Percentiles rank a stretch among this genome's conserved stretches.
Evolutionary conservation across 768 basidiomycete genomes (phyloP).

Genomic region (Hericium coralloides): DNA sequence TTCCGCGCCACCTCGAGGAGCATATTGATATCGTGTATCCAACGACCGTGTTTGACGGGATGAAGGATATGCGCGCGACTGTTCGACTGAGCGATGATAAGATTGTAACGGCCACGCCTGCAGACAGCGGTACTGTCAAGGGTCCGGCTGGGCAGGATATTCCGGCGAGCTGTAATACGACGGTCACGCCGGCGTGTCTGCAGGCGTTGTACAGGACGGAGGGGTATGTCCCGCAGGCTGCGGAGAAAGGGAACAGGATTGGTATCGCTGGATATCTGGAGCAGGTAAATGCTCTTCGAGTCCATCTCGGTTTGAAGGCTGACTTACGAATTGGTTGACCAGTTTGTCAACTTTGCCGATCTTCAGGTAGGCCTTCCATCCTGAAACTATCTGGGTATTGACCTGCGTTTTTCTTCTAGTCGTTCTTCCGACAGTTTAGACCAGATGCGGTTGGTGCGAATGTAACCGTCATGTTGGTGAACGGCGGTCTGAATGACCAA

Average conservation of each 20-base stretch:
- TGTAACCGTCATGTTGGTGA: constrained; percentile 44
- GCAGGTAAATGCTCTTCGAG: constrained; percentile 16
- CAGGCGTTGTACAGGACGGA: neutral
- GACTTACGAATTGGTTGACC: neutral
- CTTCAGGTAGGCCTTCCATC: neutral
- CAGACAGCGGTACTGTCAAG: neutral
- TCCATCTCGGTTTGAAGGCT: constrained; percentile 18
- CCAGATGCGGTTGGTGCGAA: constrained; percentile 28
- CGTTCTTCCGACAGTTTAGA: constrained; percentile 16
- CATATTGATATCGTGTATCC: constrained; percentile 59
- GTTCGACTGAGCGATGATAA: constrained; percentile 17
- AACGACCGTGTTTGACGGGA: constrained; percentile 46
- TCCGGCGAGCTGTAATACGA: constrained; percentile 24
- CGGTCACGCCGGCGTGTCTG: constrained; percentile 25
- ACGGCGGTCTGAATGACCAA: constrained; percentile 58
- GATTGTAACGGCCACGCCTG: neutral
- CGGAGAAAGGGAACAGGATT: constrained; percentile 21
- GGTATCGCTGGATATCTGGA: constrained; percentile 26
- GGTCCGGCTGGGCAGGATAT: neutral
- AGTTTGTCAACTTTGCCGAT: neutral
- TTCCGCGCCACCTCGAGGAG: constrained; percentile 40
- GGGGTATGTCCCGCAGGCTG: constrained; percentile 13
- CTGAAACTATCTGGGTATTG: fast-evolving
- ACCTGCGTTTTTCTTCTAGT: neutral
- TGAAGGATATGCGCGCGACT: constrained; percentile 25